A percentile compares a stretch with the other conserved stretches of the same genome.
Conservation (phyloP, 331 rosid genomes). For the Quercus phellos region DNA sequence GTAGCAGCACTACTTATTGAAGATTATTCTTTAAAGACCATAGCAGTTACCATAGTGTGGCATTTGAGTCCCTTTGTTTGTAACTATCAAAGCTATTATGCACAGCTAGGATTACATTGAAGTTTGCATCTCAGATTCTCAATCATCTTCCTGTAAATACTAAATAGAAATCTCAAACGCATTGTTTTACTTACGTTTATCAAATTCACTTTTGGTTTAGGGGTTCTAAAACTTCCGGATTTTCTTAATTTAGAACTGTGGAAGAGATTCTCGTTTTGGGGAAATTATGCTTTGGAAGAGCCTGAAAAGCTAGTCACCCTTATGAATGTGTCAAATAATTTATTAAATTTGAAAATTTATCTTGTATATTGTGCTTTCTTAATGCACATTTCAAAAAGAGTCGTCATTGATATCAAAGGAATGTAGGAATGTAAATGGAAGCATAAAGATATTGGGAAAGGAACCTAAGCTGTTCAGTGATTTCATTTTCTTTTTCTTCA, state of each 20-base stretch:
- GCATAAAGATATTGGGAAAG: not conserved
- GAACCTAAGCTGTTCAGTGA: not conserved
- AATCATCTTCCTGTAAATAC: not conserved
- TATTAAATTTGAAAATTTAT: not conserved
- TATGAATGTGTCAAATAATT: too few species aligned
- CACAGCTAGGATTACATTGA: too few species aligned
- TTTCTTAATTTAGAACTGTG: not conserved
- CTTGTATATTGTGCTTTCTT: not conserved
- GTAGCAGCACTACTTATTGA: too few species aligned
- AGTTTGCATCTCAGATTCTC: not conserved
- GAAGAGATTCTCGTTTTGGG: not conserved
- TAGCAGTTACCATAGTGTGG: too few species aligned
- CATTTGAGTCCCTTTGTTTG: too few species aligned
- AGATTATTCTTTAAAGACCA: too few species aligned
- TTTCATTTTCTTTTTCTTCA: not conserved
- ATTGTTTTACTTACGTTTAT: not conserved
- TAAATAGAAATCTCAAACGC: not conserved
- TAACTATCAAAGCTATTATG: too few species aligned
- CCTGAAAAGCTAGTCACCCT: too few species aligned
- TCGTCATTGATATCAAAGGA: not conserved
- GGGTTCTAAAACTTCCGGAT: not conserved
- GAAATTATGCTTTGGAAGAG: not conserved
- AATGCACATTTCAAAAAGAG: not conserved
- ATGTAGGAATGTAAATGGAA: not conserved
- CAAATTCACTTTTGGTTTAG: not conserved